Evolutionary conservation across 2,329 filamentous ascomycete genomes (phyloP), one percentile per base, ranked within the genome.

Genomic region (Beauveria sp.): DNA sequence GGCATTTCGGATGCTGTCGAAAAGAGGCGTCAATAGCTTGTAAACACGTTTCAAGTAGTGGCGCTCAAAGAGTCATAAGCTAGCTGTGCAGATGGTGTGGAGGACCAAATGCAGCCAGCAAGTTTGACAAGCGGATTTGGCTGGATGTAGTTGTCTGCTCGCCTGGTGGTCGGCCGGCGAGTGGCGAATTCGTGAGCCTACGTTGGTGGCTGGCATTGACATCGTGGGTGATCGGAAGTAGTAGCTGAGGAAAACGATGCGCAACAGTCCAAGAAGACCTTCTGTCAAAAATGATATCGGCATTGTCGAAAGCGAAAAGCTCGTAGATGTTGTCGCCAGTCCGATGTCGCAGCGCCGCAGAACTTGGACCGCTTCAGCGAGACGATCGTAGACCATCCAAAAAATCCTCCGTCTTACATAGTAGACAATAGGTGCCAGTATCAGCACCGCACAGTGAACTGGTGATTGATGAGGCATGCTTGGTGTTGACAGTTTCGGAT

Each of bases 51-150:
- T 50, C 30, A 40, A 43, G 8, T 10, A 28, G 56, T 58, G 56
- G 56, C 56, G 56, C 38, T 38, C 20, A 20, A 51, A 50, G 46
- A 58, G 56, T 51, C 56, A 58, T 28, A 51, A 28, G 30, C 46
- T 51, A 28, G 18, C 46, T 30, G 22, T 14, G 18, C 46, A 58
- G 46, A 50, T 43, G 56, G 56, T 58, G 56, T 58, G 34, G 18
- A 24, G 34, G 46, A 57, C 42, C n/a, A 47, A 40, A 5, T 28
- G 30, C 28, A 47, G 43, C 26, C 6, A 26, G 30, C n/a, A 9
- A 34, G 30, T 34, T 34, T 34, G 30, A 34, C 34, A 43, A 54
- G 34, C 34, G 34, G 34, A 38, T 38, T 38, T 38, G 34, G 30
- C 34, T 38, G 34, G 34, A 38, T 14, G 34, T 38, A 14, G 12